These are phyloP conservation scores for Penicillium concentricum DNA, from an alignment of 2,329 filamentous ascomycete species.

Conservation along the genomic window DNA sequence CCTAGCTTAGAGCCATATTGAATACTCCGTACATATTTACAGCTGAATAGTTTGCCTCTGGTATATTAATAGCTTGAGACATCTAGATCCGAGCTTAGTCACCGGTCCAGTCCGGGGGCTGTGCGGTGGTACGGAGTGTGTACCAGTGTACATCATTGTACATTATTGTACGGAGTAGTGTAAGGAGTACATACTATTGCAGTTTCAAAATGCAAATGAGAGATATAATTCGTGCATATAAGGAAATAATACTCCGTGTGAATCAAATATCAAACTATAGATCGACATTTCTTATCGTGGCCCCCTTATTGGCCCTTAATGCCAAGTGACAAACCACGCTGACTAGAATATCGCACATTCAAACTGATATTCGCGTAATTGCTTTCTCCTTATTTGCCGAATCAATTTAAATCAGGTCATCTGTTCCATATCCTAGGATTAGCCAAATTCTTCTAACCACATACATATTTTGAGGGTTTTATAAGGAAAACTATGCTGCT, in stretches of 20 bases:
- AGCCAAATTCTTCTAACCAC: neutral
- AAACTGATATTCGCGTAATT: slow-evolving; percentile 7
- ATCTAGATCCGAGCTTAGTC: slow-evolving; percentile 10
- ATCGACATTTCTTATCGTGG: slow-evolving; percentile 30
- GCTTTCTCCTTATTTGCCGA: slow-evolving; percentile 1
- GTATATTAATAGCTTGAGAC: slow-evolving; percentile 18
- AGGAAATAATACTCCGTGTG: neutral
- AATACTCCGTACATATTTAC: neutral
- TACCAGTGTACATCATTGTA: no score
- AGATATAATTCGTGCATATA: neutral
- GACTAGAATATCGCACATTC: slow-evolving; percentile 22
- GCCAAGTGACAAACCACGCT: slow-evolving; percentile 34
- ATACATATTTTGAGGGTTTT: slow-evolving; percentile 2
- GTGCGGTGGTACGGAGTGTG: neutral
- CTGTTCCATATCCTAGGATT: slow-evolving; percentile 6
- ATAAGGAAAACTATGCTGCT: slow-evolving; percentile 4
- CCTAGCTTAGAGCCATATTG: neutral
- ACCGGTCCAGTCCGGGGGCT: slow-evolving; percentile 6
- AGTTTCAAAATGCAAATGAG: neutral
- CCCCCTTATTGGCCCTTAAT: slow-evolving; percentile 23
- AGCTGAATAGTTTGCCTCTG: neutral
- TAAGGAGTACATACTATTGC: neutral
- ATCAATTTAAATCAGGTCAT: slow-evolving; percentile 1
- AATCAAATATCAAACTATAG: neutral
- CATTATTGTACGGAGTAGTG: neutral